Evolutionary conservation across 2,329 filamentous ascomycete species (phyloP).

Genomic region (Fusarium sp.): DNA sequence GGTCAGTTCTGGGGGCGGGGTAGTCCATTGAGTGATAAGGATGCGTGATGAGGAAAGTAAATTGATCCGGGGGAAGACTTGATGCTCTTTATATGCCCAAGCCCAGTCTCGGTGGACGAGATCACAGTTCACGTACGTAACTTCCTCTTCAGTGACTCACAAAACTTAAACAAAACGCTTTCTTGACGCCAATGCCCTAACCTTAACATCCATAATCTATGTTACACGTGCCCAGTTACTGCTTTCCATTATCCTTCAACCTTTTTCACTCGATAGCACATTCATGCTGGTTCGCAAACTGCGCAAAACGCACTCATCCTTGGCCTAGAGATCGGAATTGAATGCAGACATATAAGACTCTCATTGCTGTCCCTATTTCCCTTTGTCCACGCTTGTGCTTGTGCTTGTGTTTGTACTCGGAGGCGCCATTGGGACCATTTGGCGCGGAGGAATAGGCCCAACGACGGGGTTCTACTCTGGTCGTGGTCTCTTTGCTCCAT

Average conservation of each 20-base stretch:
- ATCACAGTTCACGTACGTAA: not conserved
- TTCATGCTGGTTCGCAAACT: slow-evolving; percentile 3
- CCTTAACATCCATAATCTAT: slow-evolving; percentile 44
- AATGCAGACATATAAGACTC: not conserved
- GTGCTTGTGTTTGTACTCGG: not conserved
- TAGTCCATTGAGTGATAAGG: not conserved
- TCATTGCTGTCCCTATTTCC: not conserved
- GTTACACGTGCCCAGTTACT: slow-evolving; percentile 33
- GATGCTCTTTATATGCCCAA: not conserved
- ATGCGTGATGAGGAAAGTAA: not conserved
- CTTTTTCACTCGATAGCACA: not conserved
- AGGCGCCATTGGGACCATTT: not conserved
- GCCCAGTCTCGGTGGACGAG: not conserved
- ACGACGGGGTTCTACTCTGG: slow-evolving; percentile 64
- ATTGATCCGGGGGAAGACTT: not conserved
- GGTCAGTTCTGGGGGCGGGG: not conserved
- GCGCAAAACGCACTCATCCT: slow-evolving; percentile 1
- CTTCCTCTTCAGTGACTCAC: slow-evolving; percentile 19
- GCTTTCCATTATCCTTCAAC: slow-evolving; percentile 16
- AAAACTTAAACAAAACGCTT: slow-evolving; percentile 32
- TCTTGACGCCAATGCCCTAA: slow-evolving; percentile 41
- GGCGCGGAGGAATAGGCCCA: not conserved
- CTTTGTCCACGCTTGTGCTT: not conserved
- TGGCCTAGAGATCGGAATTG: not conserved
- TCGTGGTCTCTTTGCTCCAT: slow-evolving; percentile 81